These are phyloP conservation scores for Globisporangium uncinulatum DNA, from an alignment of 352 stramenopile genomes.

Conservation along the genomic window DNA sequence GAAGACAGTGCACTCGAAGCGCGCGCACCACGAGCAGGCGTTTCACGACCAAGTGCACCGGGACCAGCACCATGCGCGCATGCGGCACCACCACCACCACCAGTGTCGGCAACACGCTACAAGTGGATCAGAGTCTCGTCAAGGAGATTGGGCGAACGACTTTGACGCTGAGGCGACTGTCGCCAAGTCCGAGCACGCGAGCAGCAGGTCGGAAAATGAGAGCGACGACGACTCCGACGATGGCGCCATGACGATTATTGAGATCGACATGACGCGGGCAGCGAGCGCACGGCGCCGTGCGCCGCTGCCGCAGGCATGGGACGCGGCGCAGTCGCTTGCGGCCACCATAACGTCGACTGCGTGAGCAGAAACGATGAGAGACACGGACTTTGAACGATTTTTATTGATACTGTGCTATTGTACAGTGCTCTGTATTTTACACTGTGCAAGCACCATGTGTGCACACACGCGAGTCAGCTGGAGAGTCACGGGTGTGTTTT, in stretches of 20 bases:
- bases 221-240: neutral
- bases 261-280: conserved; percentile 10
- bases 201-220: neutral
- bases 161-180: conserved; percentile 7
- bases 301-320: conserved; percentile 5
- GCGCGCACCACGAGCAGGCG: conserved; percentile 12
- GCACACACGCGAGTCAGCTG: no score
- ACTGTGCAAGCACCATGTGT: neutral
- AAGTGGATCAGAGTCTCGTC: no score
- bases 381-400: neutral
- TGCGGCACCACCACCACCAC: conserved; percentile 6
- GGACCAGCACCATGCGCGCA: conserved; percentile 7
- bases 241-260: conserved; percentile 14
- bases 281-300: conserved; percentile 6
- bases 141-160: neutral
- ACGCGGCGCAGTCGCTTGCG: neutral
- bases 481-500: neutral
- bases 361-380: neutral
- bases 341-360: neutral
- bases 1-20: conserved; percentile 45
- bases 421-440: no score
- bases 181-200: neutral
- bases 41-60: conserved; percentile 5
- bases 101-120: no score
- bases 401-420: no score